Conservation (phyloP, 2,329 filamentous ascomycete species). For the Paecilomyces fulvus region DNA sequence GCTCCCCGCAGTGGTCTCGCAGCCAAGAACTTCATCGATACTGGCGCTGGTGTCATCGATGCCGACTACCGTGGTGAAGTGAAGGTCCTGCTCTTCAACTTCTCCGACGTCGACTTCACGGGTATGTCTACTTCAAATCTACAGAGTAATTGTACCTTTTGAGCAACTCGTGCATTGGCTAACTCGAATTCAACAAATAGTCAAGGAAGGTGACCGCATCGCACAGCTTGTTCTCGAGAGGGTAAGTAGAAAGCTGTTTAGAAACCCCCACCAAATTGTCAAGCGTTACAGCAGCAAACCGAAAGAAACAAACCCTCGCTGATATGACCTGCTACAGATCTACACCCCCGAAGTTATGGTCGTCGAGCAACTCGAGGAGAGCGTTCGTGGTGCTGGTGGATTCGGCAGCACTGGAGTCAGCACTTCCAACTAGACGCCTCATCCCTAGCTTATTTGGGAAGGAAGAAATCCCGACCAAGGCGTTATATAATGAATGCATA, state of each 20-base stretch:
- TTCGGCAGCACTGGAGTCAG: slow-evolving; percentile 75
- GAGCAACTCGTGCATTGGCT: not conserved
- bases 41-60: slow-evolving; percentile 92
- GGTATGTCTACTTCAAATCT: slow-evolving; percentile 11
- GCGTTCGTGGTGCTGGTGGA: slow-evolving; percentile 79
- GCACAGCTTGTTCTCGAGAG: slow-evolving; percentile 91
- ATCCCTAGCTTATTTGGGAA: not conserved
- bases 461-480: not conserved
- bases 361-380: slow-evolving; percentile 80
- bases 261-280: too few species aligned
- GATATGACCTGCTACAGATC: slow-evolving; percentile 44
- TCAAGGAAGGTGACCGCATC: slow-evolving; percentile 81
- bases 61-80: slow-evolving; percentile 93
- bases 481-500: not conserved
- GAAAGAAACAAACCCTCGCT: not conserved
- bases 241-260: slow-evolving; percentile 28
- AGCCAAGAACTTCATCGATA: slow-evolving; percentile 91
- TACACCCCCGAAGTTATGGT: slow-evolving; percentile 88
- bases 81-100: slow-evolving; percentile 92
- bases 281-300: not conserved
- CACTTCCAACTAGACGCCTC: not conserved
- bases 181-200: slow-evolving; percentile 14
- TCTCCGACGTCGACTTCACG: slow-evolving; percentile 70
- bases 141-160: not conserved
- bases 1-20: slow-evolving; percentile 88